These are phyloP conservation scores for Salix koriyanagi DNA, from an alignment of 345 rosid genomes.

Conservation along the genomic window DNA sequence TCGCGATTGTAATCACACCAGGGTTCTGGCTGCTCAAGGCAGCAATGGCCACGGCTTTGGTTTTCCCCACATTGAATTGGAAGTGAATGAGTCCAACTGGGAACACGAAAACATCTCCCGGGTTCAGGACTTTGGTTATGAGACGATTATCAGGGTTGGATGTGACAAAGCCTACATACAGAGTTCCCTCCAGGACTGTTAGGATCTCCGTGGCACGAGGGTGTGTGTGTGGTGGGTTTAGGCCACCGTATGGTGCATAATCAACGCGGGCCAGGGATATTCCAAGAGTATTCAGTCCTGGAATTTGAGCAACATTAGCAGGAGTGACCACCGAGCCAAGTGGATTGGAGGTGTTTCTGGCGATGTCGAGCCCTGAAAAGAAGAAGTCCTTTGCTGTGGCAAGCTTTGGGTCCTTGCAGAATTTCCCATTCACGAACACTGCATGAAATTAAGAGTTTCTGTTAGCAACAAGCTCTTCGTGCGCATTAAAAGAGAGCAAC, in stretches of 20 bases:
- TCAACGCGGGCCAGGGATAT: not conserved
- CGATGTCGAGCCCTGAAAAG: not conserved
- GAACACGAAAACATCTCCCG: conserved; percentile 10
- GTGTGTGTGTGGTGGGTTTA: not conserved
- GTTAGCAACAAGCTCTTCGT: too few relatives aligned
- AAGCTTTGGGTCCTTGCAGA: conserved; percentile 7
- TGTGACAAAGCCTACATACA: conserved; percentile 7
- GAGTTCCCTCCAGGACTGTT: not conserved
- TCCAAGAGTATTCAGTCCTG: conserved; percentile 15
- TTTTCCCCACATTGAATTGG: conserved; percentile 16
- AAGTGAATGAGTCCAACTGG: not conserved
- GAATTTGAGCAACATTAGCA: not conserved
- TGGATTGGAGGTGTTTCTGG: not conserved
- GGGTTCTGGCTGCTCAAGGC: conserved; percentile 14
- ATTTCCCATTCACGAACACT: conserved; percentile 5
- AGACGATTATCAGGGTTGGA: conserved; percentile 5
- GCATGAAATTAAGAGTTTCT: not conserved
- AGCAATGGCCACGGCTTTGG: conserved; percentile 2
- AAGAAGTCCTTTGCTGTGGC: not conserved
- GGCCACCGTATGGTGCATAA: not conserved
- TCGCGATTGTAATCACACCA: conserved; percentile 8
- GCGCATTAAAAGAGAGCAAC: too few relatives aligned
- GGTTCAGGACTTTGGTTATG: conserved; percentile 1
- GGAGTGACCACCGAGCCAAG: not conserved
- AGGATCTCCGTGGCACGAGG: conserved; percentile 7